phyloP scores from a whole-genome alignment of 2,329 filamentous ascomycete genomes.

The Lachnellula occidentalis region DNA sequence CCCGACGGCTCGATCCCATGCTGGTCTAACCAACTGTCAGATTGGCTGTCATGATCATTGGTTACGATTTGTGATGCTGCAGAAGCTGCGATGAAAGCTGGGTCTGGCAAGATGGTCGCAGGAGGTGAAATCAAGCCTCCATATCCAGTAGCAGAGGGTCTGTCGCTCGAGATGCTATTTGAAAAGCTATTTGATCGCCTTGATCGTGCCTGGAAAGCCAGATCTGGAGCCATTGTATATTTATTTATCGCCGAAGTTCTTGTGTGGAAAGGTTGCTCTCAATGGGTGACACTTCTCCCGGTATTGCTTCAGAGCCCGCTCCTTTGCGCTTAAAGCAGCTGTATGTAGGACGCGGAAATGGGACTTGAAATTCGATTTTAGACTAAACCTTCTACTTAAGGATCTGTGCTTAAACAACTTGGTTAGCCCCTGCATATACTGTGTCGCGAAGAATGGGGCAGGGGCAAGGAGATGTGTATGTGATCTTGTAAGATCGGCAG shows the following conservation, averaged over 20 bases:
- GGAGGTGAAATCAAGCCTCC: conserved; percentile 62
- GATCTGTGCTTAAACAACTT: neutral
- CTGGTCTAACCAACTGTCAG: conserved; percentile 64
- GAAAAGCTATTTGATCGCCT: conserved; percentile 47
- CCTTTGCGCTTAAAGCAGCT: neutral
- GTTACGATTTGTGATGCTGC: conserved; percentile 90
- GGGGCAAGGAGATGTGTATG: neutral
- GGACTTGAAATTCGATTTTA: neutral
- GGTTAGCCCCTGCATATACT: neutral
- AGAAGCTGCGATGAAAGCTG: conserved; percentile 81
- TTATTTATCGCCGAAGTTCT: neutral
- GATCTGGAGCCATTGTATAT: conserved; percentile 20
- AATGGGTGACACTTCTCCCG: neutral
- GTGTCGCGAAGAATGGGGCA: neutral
- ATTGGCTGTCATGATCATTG: conserved; percentile 74
- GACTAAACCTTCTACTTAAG: neutral
- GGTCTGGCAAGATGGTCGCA: conserved; percentile 63
- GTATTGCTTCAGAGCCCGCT: neutral
- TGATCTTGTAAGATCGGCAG: neutral
- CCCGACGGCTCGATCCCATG: conserved; percentile 59
- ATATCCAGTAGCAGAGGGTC: conserved; percentile 54
- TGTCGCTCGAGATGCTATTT: conserved; percentile 66
- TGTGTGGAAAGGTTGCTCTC: neutral
- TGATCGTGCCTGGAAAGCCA: conserved; percentile 13
- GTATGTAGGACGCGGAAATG: neutral